Conservation (phyloP, 495 filamentous ascomycete genomes). For the Daldinia concentrica region DNA sequence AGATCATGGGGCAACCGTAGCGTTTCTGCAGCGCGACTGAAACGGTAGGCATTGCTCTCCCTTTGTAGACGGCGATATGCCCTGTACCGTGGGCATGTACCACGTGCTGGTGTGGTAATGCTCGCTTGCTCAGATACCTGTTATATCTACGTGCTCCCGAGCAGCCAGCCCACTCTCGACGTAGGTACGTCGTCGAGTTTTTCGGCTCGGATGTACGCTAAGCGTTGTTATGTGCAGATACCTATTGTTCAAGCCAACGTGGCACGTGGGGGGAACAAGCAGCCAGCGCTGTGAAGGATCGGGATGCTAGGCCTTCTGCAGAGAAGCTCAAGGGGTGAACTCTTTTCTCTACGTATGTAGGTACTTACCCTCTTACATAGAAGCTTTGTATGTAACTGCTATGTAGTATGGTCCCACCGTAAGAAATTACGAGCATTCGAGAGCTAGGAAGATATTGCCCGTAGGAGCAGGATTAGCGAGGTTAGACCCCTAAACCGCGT, state of each 20-base stretch:
- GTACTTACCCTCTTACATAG: background rate
- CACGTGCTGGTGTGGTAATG: slow-evolving; percentile 35
- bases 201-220: slow-evolving; percentile 27
- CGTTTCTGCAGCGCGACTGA: slow-evolving; percentile 13
- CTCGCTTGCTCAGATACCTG: slow-evolving; percentile 15
- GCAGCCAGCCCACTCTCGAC: background rate
- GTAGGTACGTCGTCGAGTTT: slow-evolving; percentile 1
- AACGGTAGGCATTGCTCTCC: background rate
- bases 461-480: background rate
- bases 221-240: slow-evolving; percentile 21
- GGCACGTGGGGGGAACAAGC: slow-evolving; percentile 29
- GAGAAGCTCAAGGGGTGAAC: slow-evolving; percentile 8
- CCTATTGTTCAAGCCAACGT: slow-evolving; percentile 12
- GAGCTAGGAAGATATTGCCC: slow-evolving; percentile 3
- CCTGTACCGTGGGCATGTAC: slow-evolving; percentile 8
- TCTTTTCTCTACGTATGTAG: too few species aligned
- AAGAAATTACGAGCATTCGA: slow-evolving; percentile 17
- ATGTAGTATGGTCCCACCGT: slow-evolving; percentile 15
- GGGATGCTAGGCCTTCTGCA: slow-evolving; percentile 22
- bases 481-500: slow-evolving; percentile 30
- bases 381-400: background rate
- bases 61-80: background rate
- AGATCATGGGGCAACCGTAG: too few species aligned
- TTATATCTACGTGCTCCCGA: slow-evolving; percentile 6
- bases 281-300: slow-evolving; percentile 28